Conservation (phyloP, 345 rosid genomes). For the Gossypium rotundifolium region DNA sequence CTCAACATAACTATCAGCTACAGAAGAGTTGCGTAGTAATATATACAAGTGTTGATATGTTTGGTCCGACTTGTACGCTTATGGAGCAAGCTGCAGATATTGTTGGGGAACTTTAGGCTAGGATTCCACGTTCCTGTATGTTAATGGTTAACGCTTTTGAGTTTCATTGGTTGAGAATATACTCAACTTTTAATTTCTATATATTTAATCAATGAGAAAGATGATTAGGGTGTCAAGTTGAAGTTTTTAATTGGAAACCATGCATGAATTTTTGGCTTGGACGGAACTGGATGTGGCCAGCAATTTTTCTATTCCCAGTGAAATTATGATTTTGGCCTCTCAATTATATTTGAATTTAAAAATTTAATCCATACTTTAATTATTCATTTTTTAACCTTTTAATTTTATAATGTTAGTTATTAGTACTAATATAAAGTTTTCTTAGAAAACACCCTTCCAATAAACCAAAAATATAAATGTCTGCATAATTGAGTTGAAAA, state of each 20-base stretch:
- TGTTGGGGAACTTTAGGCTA: not conserved
- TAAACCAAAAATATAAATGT: too few relatives aligned
- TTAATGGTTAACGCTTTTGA: not conserved
- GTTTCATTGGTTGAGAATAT: not conserved
- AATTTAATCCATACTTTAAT: too few relatives aligned
- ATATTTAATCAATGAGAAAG: not conserved
- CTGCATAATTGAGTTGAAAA: too few relatives aligned
- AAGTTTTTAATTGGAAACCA: not conserved
- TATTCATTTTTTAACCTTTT: too few relatives aligned
- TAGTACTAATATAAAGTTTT: too few relatives aligned
- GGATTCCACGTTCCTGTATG: not conserved
- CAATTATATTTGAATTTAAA: too few relatives aligned
- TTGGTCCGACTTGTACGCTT: not conserved
- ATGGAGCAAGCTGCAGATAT: not conserved
- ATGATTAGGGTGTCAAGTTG: slow-evolving; percentile 4
- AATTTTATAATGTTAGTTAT: too few relatives aligned
- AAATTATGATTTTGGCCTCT: too few relatives aligned
- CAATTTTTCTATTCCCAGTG: too few relatives aligned
- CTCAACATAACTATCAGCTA: too few relatives aligned
- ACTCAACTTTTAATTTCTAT: not conserved
- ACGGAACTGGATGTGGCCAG: not conserved
- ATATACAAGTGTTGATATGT: not conserved
- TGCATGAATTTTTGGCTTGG: not conserved
- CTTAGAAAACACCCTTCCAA: too few relatives aligned
- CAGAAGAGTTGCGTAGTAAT: not conserved